Evolutionary conservation across 805 yeast species (phyloP), one percentile per base, ranked within the genome.

Genomic region (Ogataea sp.): DNA sequence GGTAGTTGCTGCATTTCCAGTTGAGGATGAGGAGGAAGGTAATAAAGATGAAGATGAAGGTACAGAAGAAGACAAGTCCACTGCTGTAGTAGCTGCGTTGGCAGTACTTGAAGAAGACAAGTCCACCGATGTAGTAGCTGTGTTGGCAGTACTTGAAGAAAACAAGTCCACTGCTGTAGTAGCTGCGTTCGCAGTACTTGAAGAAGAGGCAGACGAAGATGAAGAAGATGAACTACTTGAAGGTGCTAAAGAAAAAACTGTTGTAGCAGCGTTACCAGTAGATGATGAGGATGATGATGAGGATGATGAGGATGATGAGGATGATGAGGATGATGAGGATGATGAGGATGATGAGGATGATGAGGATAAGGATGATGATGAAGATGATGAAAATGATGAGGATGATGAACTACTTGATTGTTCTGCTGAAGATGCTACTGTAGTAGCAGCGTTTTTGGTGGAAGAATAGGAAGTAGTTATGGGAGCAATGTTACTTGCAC

Each of bases 21-120:
- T 11, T 17, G 39, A 14, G 9, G 41, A 37, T 14, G 46, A 37
- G 17, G 45, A 24, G 30, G 28, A 32, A 34, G 37, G 20, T 13
- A n/a, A 17, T 5, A 5, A 20, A 20, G 33, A 9, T 15, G 20
- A 7, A 15, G 20, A 15, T 18, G 33, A 17, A 10, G 24, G 16
- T 32, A 18, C 15, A 32, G 18, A 7, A 7, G 34, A 28, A 14
- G n/a, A 9, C n/a, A n/a, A n/a, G n/a, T n/a, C n/a, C n/a, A n/a
- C n/a, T 8, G 26, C 10, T 24, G 11, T 8, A 24, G 10, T 24
- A 24, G 26, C 11, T 24, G 26, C 10, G 26, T 11, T 24, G 11
- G 26, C 8, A 24, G 26, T 8, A 24, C 26, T 24, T 24, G 26
- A 24, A 11, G 10, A 28, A 14, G n/a, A 9, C n/a, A n/a, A n/a